A percentile compares a stretch with the other conserved stretches of the same genome.
Evolutionary conservation across 768 basidiomycete genomes (phyloP).

Genomic region (Gymnopilus junonius): DNA sequence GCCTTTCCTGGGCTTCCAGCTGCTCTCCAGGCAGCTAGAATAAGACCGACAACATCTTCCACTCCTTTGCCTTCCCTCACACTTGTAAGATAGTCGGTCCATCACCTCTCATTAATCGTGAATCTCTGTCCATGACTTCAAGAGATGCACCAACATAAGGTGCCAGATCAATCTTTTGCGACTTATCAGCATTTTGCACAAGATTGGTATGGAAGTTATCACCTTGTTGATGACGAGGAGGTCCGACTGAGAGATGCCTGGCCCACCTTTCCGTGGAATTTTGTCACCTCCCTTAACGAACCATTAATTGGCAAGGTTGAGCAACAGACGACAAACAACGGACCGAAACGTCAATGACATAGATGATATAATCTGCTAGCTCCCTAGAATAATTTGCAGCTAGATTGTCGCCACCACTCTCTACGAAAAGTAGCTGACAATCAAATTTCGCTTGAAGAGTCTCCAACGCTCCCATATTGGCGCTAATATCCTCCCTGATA

Average conservation of each 20-base stretch:
- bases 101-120: conserved; percentile 91
- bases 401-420: conserved; percentile 96
- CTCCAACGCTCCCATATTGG: conserved; percentile 95
- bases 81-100: conserved; percentile 93
- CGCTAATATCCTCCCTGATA: conserved; percentile 97
- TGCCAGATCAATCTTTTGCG: conserved; percentile 88
- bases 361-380: conserved; percentile 96
- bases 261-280: conserved; percentile 97
- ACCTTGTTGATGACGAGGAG: conserved; percentile 96
- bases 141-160: conserved; percentile 91
- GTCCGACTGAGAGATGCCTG: conserved; percentile 96
- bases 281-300: conserved; percentile 91
- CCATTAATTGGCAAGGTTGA: background rate
- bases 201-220: background rate
- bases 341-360: conserved; percentile 87
- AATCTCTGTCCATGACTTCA: conserved; percentile 92
- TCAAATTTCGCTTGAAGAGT: conserved; percentile 89
- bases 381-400: conserved; percentile 98
- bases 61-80: conserved; percentile 81
- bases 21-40: conserved; percentile 87
- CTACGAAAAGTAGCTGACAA: conserved; percentile 92
- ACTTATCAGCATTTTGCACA: background rate
- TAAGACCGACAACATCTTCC: conserved; percentile 78
- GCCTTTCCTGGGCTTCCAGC: conserved; percentile 75
- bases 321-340: conserved; percentile 6